Base-by-base conservation (phyloP, 192 early-diverging fungal genomes). In the Rhizophagus prolifer region DNA sequence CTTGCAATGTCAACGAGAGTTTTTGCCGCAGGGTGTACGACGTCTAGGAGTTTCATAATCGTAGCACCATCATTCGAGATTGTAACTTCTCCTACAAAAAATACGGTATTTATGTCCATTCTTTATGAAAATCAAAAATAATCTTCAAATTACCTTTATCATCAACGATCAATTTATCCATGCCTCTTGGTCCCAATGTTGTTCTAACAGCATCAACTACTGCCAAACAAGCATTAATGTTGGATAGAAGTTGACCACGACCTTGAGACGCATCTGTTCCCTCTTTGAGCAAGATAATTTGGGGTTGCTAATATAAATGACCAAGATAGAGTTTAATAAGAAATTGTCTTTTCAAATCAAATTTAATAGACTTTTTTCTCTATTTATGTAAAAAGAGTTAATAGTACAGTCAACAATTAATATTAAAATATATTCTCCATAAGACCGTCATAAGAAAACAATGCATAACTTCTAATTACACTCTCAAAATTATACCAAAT, bases 1-100 rank as follows among this genome's bases (percentile, higher is more conserved):
- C 96, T 88, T 47, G 96, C 96, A 85, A 99, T 98, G 82, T 99
- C 97, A 26, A 99, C 97, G 54, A 99, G 86, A 2, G 95, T 96
- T 85, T 97, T 97, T 78, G 95, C 97, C 41, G 97, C 97, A 44
- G 97, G 97, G 83, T 99, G 97, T 41, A 97, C 95, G 78, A 99
- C 95, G 80, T 99, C 97, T 74, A 99, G 86, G 63, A 98, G 86
- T 85, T 94, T 95, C 91, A 99, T 92, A 81, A 99, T 99, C 14
- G 97, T 99, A 3, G 97, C 97, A 61, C 97, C 97, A 85, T 99
- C 97, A 83, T 99, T 99, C 31, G 96, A 98, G 79, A 98, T 98
- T 16, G 96, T 98, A 38, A 96, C 96, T 59, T 89, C 79, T 54
- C 93, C 94, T 95, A 74, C 19, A n/a, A 54, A 63, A 61, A 62